These are phyloP conservation scores for Phaffomyces opuntiae DNA, from an alignment of 805 yeast species.

Conservation along the genomic window DNA sequence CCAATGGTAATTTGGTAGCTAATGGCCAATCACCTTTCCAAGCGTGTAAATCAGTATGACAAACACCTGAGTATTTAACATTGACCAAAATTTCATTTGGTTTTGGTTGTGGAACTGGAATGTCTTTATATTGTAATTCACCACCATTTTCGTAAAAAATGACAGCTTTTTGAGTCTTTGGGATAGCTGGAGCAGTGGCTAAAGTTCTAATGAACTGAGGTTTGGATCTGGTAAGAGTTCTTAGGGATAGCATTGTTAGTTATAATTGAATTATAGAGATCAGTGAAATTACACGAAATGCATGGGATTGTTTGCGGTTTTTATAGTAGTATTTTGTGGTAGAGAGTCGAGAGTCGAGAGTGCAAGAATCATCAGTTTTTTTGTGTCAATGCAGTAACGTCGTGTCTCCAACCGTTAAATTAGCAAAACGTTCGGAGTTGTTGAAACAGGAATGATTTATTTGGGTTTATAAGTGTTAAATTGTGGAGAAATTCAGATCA, in stretches of 20 bases:
- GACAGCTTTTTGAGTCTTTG: conserved; percentile 45
- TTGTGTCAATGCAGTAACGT: background rate
- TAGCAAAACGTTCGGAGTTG: background rate
- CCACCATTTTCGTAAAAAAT: conserved; percentile 46
- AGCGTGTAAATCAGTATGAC: conserved; percentile 62
- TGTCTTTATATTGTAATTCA: conserved; percentile 40
- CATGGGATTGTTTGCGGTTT: too few relatives aligned
- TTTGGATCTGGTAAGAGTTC: background rate
- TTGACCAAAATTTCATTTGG: conserved; percentile 50
- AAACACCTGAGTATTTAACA: conserved; percentile 59
- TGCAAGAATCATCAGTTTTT: too few relatives aligned
- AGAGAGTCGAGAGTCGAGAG: background rate
- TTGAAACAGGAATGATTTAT: background rate
- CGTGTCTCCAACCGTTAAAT: background rate
- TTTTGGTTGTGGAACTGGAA: conserved; percentile 51
- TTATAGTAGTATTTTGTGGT: background rate
- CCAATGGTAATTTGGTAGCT: conserved; percentile 47
- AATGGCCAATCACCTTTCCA: conserved; percentile 68
- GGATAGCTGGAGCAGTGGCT: conserved; percentile 24
- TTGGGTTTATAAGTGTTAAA: background rate
- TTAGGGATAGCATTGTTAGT: conserved; percentile 1
- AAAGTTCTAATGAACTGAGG: conserved; percentile 1
- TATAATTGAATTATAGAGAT: too few relatives aligned
- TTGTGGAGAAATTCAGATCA: background rate
- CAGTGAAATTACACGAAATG: too few relatives aligned